Evolutionary conservation across 1,139 yeast species (phyloP).

Genomic region (Kodamaea fungicola): DNA sequence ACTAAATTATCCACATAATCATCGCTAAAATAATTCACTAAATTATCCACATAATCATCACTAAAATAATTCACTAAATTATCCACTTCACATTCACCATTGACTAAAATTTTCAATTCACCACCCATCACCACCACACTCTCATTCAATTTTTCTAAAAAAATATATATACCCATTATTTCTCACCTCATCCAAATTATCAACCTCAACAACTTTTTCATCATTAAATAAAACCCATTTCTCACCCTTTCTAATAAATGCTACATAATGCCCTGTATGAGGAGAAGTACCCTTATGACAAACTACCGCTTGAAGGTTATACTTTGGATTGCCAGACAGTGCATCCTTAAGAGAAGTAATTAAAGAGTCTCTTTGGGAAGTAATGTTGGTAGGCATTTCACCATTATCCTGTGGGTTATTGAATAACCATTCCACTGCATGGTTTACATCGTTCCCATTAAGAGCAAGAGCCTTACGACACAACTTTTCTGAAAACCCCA

Average conservation of each 20-base stretch:
- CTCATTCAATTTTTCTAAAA: slow-evolving; percentile 29
- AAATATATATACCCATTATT: slow-evolving; percentile 63
- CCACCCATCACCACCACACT: too few species aligned
- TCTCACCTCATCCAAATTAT: slow-evolving; percentile 60
- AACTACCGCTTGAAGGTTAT: slow-evolving; percentile 64
- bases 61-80: too few species aligned
- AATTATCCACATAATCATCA: too few species aligned
- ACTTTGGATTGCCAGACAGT: slow-evolving; percentile 23
- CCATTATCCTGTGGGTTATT: slow-evolving; percentile 70
- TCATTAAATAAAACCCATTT: slow-evolving; percentile 89
- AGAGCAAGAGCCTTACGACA: slow-evolving; percentile 67
- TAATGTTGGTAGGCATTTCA: slow-evolving; percentile 19
- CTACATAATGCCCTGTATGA: slow-evolving; percentile 96
- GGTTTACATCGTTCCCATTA: slow-evolving; percentile 59
- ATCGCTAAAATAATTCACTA: neutral
- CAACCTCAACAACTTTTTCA: slow-evolving; percentile 82
- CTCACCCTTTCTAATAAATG: slow-evolving; percentile 54
- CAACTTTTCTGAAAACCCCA: slow-evolving; percentile 73
- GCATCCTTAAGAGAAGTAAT: slow-evolving; percentile 10
- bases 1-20: too few species aligned
- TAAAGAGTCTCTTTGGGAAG: slow-evolving; percentile 18
- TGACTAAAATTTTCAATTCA: too few species aligned
- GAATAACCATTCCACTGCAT: slow-evolving; percentile 89
- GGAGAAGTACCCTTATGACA: slow-evolving; percentile 95
- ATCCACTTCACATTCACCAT: too few species aligned